phyloP scores from a whole-genome alignment of 148 eudicot genomes.

The Drosera capensis region DNA sequence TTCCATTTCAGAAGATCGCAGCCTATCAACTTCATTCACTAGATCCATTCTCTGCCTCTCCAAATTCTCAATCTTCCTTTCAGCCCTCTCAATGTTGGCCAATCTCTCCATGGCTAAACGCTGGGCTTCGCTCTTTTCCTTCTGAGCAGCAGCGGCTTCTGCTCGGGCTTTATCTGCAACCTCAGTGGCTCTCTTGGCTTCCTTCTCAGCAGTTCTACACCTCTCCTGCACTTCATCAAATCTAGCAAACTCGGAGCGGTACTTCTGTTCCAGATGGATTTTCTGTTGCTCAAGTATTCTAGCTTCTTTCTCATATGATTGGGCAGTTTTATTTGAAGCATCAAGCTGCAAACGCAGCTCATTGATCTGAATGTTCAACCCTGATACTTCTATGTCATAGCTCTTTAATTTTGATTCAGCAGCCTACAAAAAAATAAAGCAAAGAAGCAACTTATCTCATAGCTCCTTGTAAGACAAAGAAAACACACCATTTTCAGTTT shows the following conservation, averaged over 20 bases:
- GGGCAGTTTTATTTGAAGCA: conserved; percentile 40
- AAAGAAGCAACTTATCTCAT: not conserved
- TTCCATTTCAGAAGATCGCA: conserved; percentile 49
- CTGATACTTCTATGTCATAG: conserved; percentile 39
- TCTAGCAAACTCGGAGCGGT: conserved; percentile 48
- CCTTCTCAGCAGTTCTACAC: conserved; percentile 70
- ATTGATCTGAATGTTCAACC: conserved; percentile 36
- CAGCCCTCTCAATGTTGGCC: conserved; percentile 67
- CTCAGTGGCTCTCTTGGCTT: conserved; percentile 76
- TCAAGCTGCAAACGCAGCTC: conserved; percentile 51
- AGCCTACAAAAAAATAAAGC: conserved; percentile 25
- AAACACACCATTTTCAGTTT: too few relatives aligned
- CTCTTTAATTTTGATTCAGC: conserved; percentile 65
- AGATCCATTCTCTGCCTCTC: conserved; percentile 45
- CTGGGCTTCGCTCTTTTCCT: conserved; percentile 56
- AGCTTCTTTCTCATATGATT: conserved; percentile 72
- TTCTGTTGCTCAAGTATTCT: conserved; percentile 70
- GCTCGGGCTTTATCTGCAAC: conserved; percentile 71
- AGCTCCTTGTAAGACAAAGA: too few relatives aligned
- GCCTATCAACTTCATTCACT: conserved; percentile 33
- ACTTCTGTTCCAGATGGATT: conserved; percentile 63
- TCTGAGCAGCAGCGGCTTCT: conserved; percentile 63
- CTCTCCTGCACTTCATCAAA: conserved; percentile 78
- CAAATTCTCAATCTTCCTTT: conserved; percentile 54
- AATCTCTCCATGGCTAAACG: conserved; percentile 59